Percentiles rank a stretch among this genome's conserved stretches.
phyloP scores from a whole-genome alignment of 2,329 filamentous ascomycete species.

The Colletotrichum tanaceti region DNA sequence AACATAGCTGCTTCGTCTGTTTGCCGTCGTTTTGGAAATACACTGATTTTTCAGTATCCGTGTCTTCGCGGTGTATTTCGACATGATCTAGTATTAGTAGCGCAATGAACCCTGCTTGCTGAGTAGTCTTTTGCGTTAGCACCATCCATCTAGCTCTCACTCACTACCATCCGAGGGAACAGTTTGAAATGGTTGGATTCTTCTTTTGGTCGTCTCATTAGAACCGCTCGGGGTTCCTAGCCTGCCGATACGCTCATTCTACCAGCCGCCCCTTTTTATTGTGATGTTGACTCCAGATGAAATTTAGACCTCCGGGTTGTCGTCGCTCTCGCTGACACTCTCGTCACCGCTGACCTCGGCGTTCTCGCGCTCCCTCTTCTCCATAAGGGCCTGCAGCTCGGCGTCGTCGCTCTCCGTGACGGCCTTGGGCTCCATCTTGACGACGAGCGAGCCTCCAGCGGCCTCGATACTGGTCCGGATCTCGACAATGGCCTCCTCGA shows the following conservation, averaged over 20 bases:
- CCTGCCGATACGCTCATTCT: constrained; percentile 41
- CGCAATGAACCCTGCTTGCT: not conserved
- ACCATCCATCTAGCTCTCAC: not conserved
- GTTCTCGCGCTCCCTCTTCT: constrained; percentile 98
- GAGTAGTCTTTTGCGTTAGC: not conserved
- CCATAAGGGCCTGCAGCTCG: constrained; percentile 96
- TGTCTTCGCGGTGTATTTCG: not conserved
- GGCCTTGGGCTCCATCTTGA: constrained; percentile 99
- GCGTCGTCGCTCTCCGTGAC: constrained; percentile 99
- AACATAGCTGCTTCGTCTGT: not conserved
- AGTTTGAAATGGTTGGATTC: constrained; percentile 25
- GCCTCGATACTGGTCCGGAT: constrained; percentile 83
- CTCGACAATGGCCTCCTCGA: constrained; percentile 91
- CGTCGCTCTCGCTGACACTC: constrained; percentile 94
- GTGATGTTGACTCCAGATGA: constrained; percentile 49
- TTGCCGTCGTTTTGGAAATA: not conserved
- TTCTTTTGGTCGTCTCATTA: constrained; percentile 40
- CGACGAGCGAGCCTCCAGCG: constrained; percentile 81
- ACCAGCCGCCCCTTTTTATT: constrained; percentile 39
- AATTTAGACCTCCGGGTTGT: constrained; percentile 63
- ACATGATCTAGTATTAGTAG: not conserved
- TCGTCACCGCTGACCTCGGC: constrained; percentile 98
- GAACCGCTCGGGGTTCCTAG: constrained; percentile 35
- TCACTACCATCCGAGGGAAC: not conserved
- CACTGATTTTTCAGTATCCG: not conserved